Evolutionary conservation across 257 asterid genomes (phyloP), one percentile per base, ranked within the genome.

Genomic region (Nemophila menziesii): DNA sequence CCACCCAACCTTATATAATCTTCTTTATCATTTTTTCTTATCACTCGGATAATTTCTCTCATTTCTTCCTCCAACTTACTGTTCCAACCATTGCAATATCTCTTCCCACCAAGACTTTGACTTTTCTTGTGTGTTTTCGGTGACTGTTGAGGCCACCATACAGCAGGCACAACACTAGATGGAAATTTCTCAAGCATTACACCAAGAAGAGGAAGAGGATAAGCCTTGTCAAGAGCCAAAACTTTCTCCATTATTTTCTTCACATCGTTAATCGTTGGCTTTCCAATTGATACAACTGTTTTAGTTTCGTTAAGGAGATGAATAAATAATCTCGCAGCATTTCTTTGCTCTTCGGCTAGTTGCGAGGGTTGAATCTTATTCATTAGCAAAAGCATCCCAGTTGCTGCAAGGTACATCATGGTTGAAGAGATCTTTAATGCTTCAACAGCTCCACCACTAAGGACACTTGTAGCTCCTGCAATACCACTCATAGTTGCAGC

Each of bases 321-420:
- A 46, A 64, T 53, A 62, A 84, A 77, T 22, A 77, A 59, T 59
- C 92, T 70, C 1, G 48, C 39, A 0, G 84, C 93, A 33, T 74
- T 84, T 27, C 92, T 21, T 16, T 84, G 95, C 33, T 84, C 95
- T 41, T 84, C 93, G 0, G 76, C 86, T 0, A 79, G 73, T 51
- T 84, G 95, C 14, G 86, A 77, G 0, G 95, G 86, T 46, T 84
- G 95, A 33, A 77, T 69, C 16, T 74, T 55, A 29, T 74, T 75
- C 71, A 75, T 48, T 4, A 71, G 39, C 2, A 66, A 33, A 0
- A 65, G 54, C 68, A 75, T 47, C 7, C 68, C 79, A 0, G 90
- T 56, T 3, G 80, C 84, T 6, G 72, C 78, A 45, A 66, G 55
- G 45, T 74, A 78, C 69, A 78, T 18, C 0, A 39, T 24, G 3